A percentile compares a stretch with the other conserved stretches of the same genome.
Conservation (phyloP, 139 green algal genomes). For the Dunaliella sp. region DNA sequence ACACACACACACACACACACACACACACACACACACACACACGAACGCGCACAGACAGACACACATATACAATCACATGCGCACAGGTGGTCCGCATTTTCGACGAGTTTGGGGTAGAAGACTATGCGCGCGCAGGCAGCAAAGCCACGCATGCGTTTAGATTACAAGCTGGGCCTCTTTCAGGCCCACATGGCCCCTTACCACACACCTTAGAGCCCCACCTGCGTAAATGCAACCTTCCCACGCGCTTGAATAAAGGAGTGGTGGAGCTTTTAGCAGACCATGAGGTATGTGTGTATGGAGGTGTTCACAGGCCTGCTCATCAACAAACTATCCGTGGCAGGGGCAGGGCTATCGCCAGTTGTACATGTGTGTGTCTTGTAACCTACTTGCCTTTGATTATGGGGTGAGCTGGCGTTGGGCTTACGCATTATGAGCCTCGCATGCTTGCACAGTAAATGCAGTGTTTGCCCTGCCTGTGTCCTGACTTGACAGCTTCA, state of each 20-base stretch:
- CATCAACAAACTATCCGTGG: no score
- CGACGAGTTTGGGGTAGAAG: slow-evolving; percentile 59
- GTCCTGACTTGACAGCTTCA: no score
- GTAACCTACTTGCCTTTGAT: no score
- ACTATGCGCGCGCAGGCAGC: slow-evolving; percentile 85
- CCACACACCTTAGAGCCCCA: slow-evolving; percentile 93
- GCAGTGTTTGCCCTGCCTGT: no score
- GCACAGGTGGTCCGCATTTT: slow-evolving; percentile 45
- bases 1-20: not conserved
- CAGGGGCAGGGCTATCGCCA: no score
- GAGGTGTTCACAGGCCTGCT: no score
- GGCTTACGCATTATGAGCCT: no score
- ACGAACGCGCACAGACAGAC: not conserved
- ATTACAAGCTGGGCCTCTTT: slow-evolving; percentile 73
- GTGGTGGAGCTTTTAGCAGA: slow-evolving; percentile 86
- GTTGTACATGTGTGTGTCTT: no score
- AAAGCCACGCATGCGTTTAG: slow-evolving; percentile 74
- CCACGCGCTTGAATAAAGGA: slow-evolving; percentile 88
- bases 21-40: not conserved
- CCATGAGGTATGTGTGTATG: slow-evolving; percentile 70
- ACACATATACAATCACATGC: no score
- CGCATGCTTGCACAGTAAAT: no score
- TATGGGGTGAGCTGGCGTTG: no score
- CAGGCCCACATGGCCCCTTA: slow-evolving; percentile 68
- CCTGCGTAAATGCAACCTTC: slow-evolving; percentile 89